Evolutionary conservation across 2,329 filamentous ascomycete genomes (phyloP), one percentile per base, ranked within the genome.

Genomic region (Pestalotiopsis sp.): DNA sequence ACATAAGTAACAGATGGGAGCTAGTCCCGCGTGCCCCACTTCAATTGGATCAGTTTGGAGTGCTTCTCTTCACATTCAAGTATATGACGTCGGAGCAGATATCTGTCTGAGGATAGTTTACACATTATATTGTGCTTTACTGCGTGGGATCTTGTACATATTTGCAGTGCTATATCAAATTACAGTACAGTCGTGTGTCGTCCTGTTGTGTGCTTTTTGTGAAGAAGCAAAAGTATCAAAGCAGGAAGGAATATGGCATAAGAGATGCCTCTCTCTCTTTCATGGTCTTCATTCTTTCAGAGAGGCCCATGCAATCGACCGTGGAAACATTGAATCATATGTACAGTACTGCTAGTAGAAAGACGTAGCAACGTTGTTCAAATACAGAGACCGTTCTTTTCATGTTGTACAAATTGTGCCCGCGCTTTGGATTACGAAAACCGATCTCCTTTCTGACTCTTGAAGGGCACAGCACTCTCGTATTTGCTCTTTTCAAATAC

Each of bases 401-500:
- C 9, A 20, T 58, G 63, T 45, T 62, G 49, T 67, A 61, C 45
- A 45, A 59, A 59, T 69, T 23, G 39, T 41, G 39, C 20, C 7
- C 2, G 56, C 17, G n/a, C 17, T 31, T 14, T n/a, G 14, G 5
- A n/a, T 80, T 79, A 88, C 56, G 92, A 88, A 76, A 99, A 97
- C 41, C 96, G 87, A 82, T 98, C 95, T 3, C 96, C 96, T 79
- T 94, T 97, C 70, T 86, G 88, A 81, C 91, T 92, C 74, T 88
- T 84, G 81, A 91, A 98, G 67, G 94, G 92, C 73, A 88, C 86
- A 66, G 84, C 85, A 39, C 92, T 91, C 83, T 98, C 95, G 80
- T 97, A 98, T 82, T 97, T 97, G 79, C 93, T 92, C 85, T 94
- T 97, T 80, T 95, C 93, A 45, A 83, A 75, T 31, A 92, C 84